phyloP scores from a whole-genome alignment of 306 rosid genomes.

The Bauhinia variegata region DNA sequence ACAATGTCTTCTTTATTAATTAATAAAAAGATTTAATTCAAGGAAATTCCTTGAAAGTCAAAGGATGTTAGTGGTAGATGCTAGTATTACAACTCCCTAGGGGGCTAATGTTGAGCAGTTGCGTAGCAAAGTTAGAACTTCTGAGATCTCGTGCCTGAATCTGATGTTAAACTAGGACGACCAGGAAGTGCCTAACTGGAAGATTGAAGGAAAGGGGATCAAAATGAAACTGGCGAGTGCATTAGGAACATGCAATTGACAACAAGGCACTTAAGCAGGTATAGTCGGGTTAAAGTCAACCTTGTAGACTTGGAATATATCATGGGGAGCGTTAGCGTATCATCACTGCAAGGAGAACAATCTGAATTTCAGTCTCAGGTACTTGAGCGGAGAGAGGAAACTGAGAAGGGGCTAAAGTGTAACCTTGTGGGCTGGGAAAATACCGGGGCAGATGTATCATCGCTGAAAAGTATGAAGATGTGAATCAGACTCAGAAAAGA shows the following conservation, averaged over 20 bases:
- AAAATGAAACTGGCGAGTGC: slow-evolving; percentile 8
- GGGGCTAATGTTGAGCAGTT: too few relatives aligned
- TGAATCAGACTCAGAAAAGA: slow-evolving; percentile 44
- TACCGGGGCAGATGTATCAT: slow-evolving; percentile 44
- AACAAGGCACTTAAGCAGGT: slow-evolving; percentile 43
- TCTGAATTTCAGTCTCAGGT: slow-evolving; percentile 42
- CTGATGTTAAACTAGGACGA: too few relatives aligned
- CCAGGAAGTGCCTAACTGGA: slow-evolving; percentile 3
- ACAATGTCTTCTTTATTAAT: too few relatives aligned
- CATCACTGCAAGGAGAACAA: slow-evolving; percentile 61
- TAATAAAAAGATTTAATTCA: too few relatives aligned
- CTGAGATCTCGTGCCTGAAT: too few relatives aligned
- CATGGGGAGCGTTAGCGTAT: slow-evolving; percentile 43
- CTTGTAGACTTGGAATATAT: slow-evolving; percentile 53
- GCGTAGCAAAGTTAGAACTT: too few relatives aligned
- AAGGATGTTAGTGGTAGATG: too few relatives aligned
- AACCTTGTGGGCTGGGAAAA: slow-evolving; percentile 60
- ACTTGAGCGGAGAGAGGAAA: slow-evolving; percentile 44
- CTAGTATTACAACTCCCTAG: too few relatives aligned
- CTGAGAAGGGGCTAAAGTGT: slow-evolving; percentile 33
- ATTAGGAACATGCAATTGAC: slow-evolving; percentile 39
- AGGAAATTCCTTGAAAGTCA: too few relatives aligned
- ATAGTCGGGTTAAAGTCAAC: slow-evolving; percentile 46
- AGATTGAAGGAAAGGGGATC: slow-evolving; percentile 20
- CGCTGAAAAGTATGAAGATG: slow-evolving; percentile 54